Base-by-base conservation (phyloP, 164 flowering plant genomes). In the Piper betle region DNA sequence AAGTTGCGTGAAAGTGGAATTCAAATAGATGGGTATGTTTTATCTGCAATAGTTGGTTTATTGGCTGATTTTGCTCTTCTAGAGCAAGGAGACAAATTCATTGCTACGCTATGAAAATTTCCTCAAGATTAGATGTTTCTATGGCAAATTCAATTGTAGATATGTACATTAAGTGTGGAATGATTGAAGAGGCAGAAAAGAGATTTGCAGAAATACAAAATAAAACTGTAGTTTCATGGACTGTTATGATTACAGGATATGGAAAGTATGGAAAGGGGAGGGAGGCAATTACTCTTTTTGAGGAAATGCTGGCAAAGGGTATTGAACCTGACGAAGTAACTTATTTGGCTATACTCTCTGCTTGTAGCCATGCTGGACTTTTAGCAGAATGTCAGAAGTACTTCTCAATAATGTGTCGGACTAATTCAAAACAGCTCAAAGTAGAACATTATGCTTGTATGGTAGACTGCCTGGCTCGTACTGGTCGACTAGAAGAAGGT, bases 371-470 rank as follows among this genome's bases (percentile, higher is more conserved):
- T 68, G 74, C 89, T 16, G 96, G 96, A 25, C 81, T 89, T 17
- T 58, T 79, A 33, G 72, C 82, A 68, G 83, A 81, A 66, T 58
- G 96, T 58, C 71, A 57, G 57, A 68, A 77, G 59, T 74, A 80
- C 68, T 87, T 90, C 68, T 73, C 84, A 37, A 72, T 60, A 62
- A 55, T 90, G 59, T 68, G 72, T 39, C 55, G 41, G 3, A 74
- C 78, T 62, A 41, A 40, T 18, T 62, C 60, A 12, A 66, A 79
- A 18, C 71, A 74, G 64, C 79, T 82, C n/a, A 76, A 74, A 60
- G 73, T 82, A n/a, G 94, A 85, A 77, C 97, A 90, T 66, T 87
- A 87, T 72, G 82, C 91, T 61, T 90, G 94, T 71, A 75, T 89
- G 81, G 86, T 85, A 62, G 94, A 90, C 73, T 71, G 83, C 20